Evolutionary conservation across 352 stramenopile species (phyloP).

Genomic region (Pilasporangium apinafurcum): DNA sequence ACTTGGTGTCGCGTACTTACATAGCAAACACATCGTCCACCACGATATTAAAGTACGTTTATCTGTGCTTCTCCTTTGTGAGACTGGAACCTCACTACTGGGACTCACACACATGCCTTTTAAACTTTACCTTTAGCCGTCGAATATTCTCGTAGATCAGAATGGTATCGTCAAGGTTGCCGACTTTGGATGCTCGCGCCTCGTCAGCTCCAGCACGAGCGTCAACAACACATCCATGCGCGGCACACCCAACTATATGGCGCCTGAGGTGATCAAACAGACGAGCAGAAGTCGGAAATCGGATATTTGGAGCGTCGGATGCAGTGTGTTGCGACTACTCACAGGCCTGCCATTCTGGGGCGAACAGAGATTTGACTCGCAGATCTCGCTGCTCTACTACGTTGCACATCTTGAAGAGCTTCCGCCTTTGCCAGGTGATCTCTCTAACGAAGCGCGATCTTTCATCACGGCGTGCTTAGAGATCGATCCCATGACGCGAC

Average conservation of each 20-base stretch:
- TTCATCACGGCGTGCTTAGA: conserved; percentile 49
- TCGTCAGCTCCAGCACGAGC: conserved; percentile 45
- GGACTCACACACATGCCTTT: no score
- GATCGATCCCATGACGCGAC: conserved; percentile 51
- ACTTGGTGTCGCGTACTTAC: conserved; percentile 83
- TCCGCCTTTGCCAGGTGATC: conserved; percentile 22
- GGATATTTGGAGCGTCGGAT: conserved; percentile 84
- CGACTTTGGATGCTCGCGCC: conserved; percentile 89
- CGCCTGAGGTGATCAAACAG: conserved; percentile 85
- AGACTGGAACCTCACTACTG: background rate
- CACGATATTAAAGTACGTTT: conserved; percentile 69
- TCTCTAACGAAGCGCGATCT: conserved; percentile 32
- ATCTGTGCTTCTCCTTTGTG: background rate
- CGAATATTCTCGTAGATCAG: conserved; percentile 94
- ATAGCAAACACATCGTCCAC: conserved; percentile 71
- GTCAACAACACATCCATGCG: conserved; percentile 54
- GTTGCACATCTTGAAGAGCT: conserved; percentile 44
- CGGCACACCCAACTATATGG: conserved; percentile 86
- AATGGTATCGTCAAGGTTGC: conserved; percentile 92
- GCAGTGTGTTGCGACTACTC: conserved; percentile 70
- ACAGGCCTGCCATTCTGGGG: conserved; percentile 72
- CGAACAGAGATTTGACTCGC: conserved; percentile 66
- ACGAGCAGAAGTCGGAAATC: conserved; percentile 60
- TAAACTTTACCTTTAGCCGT: conserved; percentile 34
- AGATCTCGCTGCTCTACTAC: conserved; percentile 60